phyloP scores from a whole-genome alignment of 371 early-diverging fungal genomes.

The Mucor irregularis region DNA sequence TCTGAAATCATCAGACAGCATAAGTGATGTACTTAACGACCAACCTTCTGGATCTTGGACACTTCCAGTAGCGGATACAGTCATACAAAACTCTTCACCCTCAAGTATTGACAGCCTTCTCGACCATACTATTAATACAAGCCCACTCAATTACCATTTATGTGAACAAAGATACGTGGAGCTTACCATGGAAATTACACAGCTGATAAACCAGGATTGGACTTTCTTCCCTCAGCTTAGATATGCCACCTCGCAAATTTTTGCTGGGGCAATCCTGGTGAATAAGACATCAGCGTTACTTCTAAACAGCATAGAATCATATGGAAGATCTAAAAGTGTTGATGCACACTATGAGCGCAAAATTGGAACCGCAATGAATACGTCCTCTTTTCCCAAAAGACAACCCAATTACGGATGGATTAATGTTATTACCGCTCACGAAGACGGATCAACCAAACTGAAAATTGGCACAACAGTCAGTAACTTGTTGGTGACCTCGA shows the following conservation, averaged over 20 bases:
- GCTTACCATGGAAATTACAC: conserved; percentile 6
- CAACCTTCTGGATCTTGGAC: conserved; percentile 13
- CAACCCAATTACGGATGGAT: conserved; percentile 4
- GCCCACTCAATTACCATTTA: conserved; percentile 7
- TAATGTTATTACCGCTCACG: not conserved
- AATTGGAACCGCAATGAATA: not conserved
- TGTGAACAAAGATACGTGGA: conserved; percentile 13
- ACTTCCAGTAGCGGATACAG: conserved; percentile 4
- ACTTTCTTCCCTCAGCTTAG: conserved; percentile 9
- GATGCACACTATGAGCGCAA: conserved; percentile 6
- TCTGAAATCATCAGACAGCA: conserved; percentile 8
- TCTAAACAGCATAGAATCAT: conserved; percentile 1
- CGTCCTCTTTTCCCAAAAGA: conserved; percentile 4
- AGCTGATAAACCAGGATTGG: conserved; percentile 13
- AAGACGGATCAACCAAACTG: conserved; percentile 9
- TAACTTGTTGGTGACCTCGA: conserved; percentile 13
- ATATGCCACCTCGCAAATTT: conserved; percentile 5
- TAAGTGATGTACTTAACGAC: conserved; percentile 1
- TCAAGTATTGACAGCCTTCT: conserved; percentile 7
- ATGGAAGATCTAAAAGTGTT: conserved; percentile 6
- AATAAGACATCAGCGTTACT: not conserved
- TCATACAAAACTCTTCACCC: conserved; percentile 3
- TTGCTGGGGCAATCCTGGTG: conserved; percentile 10
- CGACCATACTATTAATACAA: conserved; percentile 10
- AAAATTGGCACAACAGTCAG: conserved; percentile 1